Evolutionary conservation across 2,329 filamentous ascomycete species (phyloP).

Genomic region (Cladosporium colombiae): DNA sequence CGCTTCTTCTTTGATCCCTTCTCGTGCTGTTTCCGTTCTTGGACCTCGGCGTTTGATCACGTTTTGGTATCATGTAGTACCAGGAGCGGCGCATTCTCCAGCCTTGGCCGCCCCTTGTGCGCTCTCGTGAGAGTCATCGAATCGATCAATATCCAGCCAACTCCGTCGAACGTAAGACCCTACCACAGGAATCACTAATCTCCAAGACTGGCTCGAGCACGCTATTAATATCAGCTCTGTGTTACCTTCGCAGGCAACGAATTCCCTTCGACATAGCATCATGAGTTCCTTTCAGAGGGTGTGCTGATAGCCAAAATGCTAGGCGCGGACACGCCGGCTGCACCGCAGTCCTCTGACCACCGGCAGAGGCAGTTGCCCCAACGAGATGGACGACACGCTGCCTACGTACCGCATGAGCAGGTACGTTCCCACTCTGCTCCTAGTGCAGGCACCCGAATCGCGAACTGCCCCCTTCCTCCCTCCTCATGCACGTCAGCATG

Average conservation of each 20-base stretch:
- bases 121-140: conserved; percentile 3
- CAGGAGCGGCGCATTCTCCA: background rate
- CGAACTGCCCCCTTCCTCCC: background rate
- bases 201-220: background rate
- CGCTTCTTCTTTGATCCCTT: background rate
- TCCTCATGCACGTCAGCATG: conserved; percentile 6
- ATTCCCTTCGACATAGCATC: background rate
- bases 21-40: background rate
- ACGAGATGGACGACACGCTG: background rate
- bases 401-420: background rate
- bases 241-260: background rate
- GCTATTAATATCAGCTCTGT: background rate
- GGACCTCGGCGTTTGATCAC: background rate
- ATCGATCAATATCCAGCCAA: background rate
- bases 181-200: background rate
- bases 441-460: background rate
- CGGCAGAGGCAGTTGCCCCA: background rate
- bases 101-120: conserved; percentile 4
- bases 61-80: background rate
- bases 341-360: background rate
- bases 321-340: conserved; percentile 9
- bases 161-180: background rate
- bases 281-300: background rate
- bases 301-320: conserved; percentile 8
- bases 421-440: background rate